A percentile compares a stretch with the other conserved stretches of the same genome.
phyloP scores from a whole-genome alignment of 495 filamentous ascomycete genomes.

The Xylaria bambusicola region DNA sequence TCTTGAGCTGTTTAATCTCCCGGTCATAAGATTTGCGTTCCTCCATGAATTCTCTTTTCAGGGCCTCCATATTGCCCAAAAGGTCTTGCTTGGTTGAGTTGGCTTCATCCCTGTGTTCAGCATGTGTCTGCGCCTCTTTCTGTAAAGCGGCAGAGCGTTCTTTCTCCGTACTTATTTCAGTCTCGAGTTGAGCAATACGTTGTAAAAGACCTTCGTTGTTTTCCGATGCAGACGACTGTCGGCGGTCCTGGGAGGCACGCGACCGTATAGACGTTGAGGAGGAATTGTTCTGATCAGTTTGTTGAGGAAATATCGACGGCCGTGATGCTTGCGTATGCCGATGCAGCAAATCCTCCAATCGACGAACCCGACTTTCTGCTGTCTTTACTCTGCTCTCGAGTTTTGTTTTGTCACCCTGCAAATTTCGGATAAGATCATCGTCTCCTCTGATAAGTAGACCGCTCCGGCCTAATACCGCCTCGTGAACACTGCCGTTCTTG shows the following conservation, averaged over 20 bases:
- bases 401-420: slow-evolving; percentile 78
- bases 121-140: slow-evolving; percentile 59
- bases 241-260: slow-evolving; percentile 37
- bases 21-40: slow-evolving; percentile 79
- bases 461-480: slow-evolving; percentile 73
- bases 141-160: slow-evolving; percentile 56
- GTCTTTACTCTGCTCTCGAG: slow-evolving; percentile 80
- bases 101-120: slow-evolving; percentile 70
- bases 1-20: slow-evolving; percentile 73
- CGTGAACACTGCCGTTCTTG: slow-evolving; percentile 93
- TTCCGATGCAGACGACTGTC: slow-evolving; percentile 37
- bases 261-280: slow-evolving; percentile 45
- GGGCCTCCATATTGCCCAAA: slow-evolving; percentile 89
- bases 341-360: slow-evolving; percentile 91
- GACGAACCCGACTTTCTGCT: slow-evolving; percentile 86
- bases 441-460: slow-evolving; percentile 80
- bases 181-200: slow-evolving; percentile 77
- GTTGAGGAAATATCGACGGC: slow-evolving; percentile 64
- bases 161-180: slow-evolving; percentile 65
- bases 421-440: slow-evolving; percentile 66
- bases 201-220: slow-evolving; percentile 41
- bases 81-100: slow-evolving; percentile 93
- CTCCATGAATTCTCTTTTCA: slow-evolving; percentile 81
- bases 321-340: slow-evolving; percentile 74
- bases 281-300: slow-evolving; percentile 44